Percentiles rank a stretch among this genome's conserved stretches.
These are phyloP conservation scores for Eimeria praecox DNA, from an alignment of 169 alveolate genomes.

Conservation along the genomic window DNA sequence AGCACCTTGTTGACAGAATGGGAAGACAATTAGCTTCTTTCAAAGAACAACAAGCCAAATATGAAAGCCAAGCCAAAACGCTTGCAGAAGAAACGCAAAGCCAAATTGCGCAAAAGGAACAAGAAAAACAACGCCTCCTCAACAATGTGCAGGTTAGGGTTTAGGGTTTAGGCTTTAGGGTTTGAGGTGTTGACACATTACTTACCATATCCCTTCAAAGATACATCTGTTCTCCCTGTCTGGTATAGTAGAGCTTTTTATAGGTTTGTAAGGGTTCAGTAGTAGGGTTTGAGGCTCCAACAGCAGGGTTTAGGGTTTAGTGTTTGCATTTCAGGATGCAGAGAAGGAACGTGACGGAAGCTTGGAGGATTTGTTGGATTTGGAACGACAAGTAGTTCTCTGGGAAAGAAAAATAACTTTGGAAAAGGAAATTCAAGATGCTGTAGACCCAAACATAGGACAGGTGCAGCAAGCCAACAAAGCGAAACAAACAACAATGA, in stretches of 20 bases:
- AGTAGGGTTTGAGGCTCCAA: background rate
- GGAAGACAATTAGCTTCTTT: conserved; percentile 89
- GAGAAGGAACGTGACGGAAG: conserved; percentile 89
- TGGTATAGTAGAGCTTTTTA: background rate
- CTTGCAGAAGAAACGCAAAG: conserved; percentile 89
- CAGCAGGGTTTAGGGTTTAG: background rate
- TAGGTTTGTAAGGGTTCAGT: background rate
- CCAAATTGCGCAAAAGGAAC: background rate
- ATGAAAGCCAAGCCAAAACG: conserved; percentile 90
- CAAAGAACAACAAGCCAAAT: conserved; percentile 86
- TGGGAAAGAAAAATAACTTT: conserved; percentile 96
- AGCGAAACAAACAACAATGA: background rate
- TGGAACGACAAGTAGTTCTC: conserved; percentile 92
- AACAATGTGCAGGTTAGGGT: background rate
- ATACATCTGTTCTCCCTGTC: background rate
- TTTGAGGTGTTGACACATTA: background rate
- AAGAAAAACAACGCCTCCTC: background rate
- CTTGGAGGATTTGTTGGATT: conserved; percentile 90
- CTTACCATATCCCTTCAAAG: background rate
- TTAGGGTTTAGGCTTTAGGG: background rate
- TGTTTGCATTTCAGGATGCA: conserved; percentile 86
- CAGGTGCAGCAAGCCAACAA: conserved; percentile 80
- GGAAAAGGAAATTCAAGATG: conserved; percentile 96
- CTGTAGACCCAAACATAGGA: conserved; percentile 96
- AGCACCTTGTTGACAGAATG: conserved; percentile 91